Conservation (phyloP, 169 alveolate genomes). For the Eimeria nieschulzi region DNA sequence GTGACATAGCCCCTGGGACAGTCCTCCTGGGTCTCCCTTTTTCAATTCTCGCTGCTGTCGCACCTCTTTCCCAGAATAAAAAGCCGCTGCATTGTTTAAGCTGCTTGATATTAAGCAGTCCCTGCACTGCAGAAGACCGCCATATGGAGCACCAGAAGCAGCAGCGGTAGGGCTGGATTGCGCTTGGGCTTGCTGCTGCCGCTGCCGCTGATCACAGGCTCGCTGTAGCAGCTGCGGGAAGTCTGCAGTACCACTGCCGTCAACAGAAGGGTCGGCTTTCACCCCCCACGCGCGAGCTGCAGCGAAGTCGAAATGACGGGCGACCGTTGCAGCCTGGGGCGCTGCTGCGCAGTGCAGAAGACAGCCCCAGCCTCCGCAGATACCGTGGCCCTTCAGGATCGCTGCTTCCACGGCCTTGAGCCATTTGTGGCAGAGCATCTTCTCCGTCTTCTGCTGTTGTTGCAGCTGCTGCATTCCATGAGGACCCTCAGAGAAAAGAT, state of each 20-base stretch:
- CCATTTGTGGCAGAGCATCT: background rate
- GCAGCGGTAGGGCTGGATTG: background rate
- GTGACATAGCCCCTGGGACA: background rate
- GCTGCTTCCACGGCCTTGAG: slow-evolving; percentile 25
- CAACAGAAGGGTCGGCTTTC: slow-evolving; percentile 5
- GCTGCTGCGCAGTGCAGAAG: background rate
- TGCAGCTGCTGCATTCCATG: background rate
- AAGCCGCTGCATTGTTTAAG: background rate
- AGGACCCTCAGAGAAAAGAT: background rate
- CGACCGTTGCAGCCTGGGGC: background rate
- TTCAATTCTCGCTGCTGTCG: background rate
- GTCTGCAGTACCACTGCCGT: slow-evolving; percentile 8
- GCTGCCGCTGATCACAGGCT: background rate
- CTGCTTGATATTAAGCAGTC: too few relatives aligned
- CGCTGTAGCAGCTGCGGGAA: slow-evolving; percentile 11
- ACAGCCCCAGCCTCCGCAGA: slow-evolving; percentile 46
- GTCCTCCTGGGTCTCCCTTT: background rate
- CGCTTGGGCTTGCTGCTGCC: background rate
- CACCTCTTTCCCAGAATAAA: background rate
- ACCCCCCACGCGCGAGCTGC: slow-evolving; percentile 36
- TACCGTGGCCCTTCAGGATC: slow-evolving; percentile 12
- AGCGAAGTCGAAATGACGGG: slow-evolving; percentile 25
- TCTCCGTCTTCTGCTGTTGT: background rate
- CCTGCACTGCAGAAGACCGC: background rate
- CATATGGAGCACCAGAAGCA: background rate